Evolutionary conservation across 495 filamentous ascomycete genomes (phyloP).

Genomic region (Letharia lupina): DNA sequence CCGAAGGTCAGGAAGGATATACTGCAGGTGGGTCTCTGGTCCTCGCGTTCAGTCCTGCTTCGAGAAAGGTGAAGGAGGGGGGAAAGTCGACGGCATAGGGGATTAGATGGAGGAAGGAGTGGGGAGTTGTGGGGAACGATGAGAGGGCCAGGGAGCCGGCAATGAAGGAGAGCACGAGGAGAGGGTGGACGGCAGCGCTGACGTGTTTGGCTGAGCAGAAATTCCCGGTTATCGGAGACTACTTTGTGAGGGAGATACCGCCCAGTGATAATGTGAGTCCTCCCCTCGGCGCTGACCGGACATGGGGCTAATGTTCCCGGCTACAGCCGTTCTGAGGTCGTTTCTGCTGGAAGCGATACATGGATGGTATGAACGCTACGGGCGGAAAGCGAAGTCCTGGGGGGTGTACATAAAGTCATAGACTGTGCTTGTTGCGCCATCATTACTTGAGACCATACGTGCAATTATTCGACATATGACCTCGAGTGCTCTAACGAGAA

Average conservation of each 20-base stretch:
- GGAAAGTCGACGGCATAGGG: background rate
- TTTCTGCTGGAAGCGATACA: background rate
- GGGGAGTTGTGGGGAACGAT: background rate
- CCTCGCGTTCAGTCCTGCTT: background rate
- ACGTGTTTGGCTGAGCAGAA: constrained; percentile 15
- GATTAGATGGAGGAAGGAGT: background rate
- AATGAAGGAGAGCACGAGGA: background rate
- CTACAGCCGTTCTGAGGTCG: background rate
- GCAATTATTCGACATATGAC: background rate
- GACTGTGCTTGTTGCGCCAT: background rate
- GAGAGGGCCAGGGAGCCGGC: background rate
- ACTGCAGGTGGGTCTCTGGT: constrained; percentile 32
- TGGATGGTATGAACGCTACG: background rate
- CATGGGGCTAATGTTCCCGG: background rate
- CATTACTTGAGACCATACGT: background rate
- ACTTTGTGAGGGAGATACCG: constrained; percentile 24
- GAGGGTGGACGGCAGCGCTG: background rate
- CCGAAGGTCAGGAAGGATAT: constrained; percentile 62
- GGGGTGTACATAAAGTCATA: constrained; percentile 2
- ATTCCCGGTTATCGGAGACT: constrained; percentile 24
- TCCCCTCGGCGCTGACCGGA: background rate
- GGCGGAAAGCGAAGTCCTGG: background rate
- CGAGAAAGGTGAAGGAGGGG: background rate
- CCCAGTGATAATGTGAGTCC: constrained; percentile 25
- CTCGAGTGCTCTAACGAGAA: background rate